Base-by-base conservation (phyloP, 2,329 filamentous ascomycete genomes). In the Paracoccidioides lutzii region DNA sequence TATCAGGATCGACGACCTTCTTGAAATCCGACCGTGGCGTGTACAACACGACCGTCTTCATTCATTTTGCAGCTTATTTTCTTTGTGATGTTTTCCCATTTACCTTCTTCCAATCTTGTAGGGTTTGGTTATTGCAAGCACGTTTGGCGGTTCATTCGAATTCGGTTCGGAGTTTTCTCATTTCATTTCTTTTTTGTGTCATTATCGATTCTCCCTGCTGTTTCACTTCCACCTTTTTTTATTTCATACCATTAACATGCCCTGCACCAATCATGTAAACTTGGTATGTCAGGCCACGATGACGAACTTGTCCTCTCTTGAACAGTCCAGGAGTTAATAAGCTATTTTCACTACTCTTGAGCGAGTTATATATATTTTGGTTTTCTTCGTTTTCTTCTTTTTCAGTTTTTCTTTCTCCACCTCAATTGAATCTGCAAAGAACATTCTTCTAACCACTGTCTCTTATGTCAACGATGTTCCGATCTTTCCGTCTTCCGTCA, bases 401-500 rank as follows among this genome's bases (percentile, higher is more conserved):
- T 41, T 44, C 45, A 28, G 9, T 43, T 40, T 9, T 42, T 32
- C n/a, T 22, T 35, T 56, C 15, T 44, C 6, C 33, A 12, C 32
- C 32, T 28, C 12, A 14, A 14, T 30, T 30, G 40, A 53, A 44
- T 35, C 35, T 38, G n/a, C 53, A 51, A 22, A 60, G 59, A 60
- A 60, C 63, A 59, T 59, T 55, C 42, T 33, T 38, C 5, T 32
- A 22, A 22, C 22, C 5, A 38, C 37, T 28, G 50, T 52, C 38
- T 33, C 38, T 42, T 52, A 33, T 42, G 38, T 32, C 37, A 30
- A 28, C 37, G 41, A 37, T 15, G 43, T 57, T 52, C 55, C 41
- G 56, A 56, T 57, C 35, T 57, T 56, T 62, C 56, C 55, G 56
- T 57, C 53, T 59, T 60, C 62, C 59, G 55, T 54, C 8, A 8